A percentile compares a stretch with the other conserved stretches of the same genome.
Conservation (phyloP, 352 stramenopile genomes). For the Phytopythium sindhum region DNA sequence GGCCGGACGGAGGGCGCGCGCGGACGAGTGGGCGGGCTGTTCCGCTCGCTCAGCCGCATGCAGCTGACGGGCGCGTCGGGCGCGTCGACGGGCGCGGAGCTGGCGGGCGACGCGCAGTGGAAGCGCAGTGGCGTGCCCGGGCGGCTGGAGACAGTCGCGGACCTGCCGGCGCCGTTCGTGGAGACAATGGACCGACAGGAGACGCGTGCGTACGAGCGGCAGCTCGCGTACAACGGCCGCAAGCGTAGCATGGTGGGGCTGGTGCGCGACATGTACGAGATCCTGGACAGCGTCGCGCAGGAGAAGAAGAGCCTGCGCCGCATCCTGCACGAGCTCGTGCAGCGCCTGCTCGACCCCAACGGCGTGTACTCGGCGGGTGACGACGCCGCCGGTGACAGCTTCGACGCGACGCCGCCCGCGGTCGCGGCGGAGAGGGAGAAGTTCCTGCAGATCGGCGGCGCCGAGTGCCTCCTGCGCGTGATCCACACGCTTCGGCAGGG, state of each 20-base stretch:
- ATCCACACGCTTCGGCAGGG: conserved; percentile 64
- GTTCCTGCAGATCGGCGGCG: conserved; percentile 70
- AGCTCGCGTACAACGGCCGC: conserved; percentile 41
- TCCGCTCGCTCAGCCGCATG: conserved; percentile 55
- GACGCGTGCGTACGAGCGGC: conserved; percentile 38
- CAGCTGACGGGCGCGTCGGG: conserved; percentile 47
- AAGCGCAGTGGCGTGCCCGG: conserved; percentile 26
- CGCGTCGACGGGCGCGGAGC: conserved; percentile 4
- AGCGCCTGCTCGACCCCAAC: conserved; percentile 66
- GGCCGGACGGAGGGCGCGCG: not conserved
- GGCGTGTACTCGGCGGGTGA: conserved; percentile 35
- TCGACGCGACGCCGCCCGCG: conserved; percentile 27
- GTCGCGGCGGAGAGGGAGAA: conserved; percentile 52
- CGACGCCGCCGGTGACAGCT: conserved; percentile 5
- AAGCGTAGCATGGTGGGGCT: conserved; percentile 47
- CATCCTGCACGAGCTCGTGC: conserved; percentile 67
- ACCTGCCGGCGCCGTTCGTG: conserved; percentile 48
- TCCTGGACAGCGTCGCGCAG: conserved; percentile 39
- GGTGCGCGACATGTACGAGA: conserved; percentile 66
- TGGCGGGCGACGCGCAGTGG: conserved; percentile 27
- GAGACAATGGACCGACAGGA: conserved; percentile 44
- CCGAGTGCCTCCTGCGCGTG: conserved; percentile 71
- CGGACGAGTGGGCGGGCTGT: conserved; percentile 24
- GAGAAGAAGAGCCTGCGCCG: conserved; percentile 56
- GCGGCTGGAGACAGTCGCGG: conserved; percentile 48